Base-by-base conservation (phyloP, 2,329 filamentous ascomycete species). In the Epichloe hybrida region DNA sequence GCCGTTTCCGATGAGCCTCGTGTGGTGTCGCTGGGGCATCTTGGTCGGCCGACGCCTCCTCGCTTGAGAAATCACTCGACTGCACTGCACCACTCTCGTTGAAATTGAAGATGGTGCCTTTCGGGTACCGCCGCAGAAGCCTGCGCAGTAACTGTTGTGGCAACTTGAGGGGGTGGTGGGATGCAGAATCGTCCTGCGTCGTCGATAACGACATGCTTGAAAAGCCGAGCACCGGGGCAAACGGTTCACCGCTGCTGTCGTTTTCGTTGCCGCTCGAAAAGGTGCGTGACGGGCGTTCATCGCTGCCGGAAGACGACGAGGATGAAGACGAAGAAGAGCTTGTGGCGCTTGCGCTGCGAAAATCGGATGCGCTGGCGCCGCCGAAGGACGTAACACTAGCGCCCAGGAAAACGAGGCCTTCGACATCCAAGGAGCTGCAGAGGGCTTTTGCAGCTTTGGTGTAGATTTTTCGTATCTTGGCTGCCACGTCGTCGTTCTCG, bases 91-190 rank as follows among this genome's bases (percentile, higher is more conserved):
- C 72, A 15, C 66, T 57, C 5, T 62, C 60, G 15, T 68, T 68
- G 27, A 71, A 72, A 45, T 69, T 70, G 52, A 74, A 76, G 1
- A 75, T 64, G 46, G 68, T 68, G 0, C 74, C 75, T 9, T 62
- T 60, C 0, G 73, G 73, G 50, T 77, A 71, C 1, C 68, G 62
- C 13, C 66, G 65, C 1, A 76, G 58, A 3, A 77, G 64, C 2
- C 61, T 62, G 1, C 63, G 58, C 2, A 77, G 59, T 12, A 72
- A 65, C 5, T 55, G 61, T 46, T 73, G 68, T 0, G 69, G 63
- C 1, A 75, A 1, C 56, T 55, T 9, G 52, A 5, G 57, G 50
- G 9, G 8, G 57, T 50, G 0, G 36, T 41, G 7, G 40, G 42
- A 2, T 55, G 52, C 3, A 50, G 36, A 27, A 61, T 55, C 8